Conservation (phyloP, 129 eudicot genomes). For the Helianthus annuus region HanXRQr2.0-SUNRISE NC_035442.2:158876881-158877380, state of each 20-base stretch:
- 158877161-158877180: no score
- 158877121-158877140: neutral
- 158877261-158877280: no score
- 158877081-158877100: neutral
- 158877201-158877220: no score
- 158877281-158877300: no score
- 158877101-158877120: neutral
- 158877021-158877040: constrained; percentile 20
- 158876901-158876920: constrained; percentile 26
- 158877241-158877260: no score
- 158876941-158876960: constrained; percentile 24
- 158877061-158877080: constrained; percentile 17
- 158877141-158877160: no score
- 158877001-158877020: constrained; percentile 25
- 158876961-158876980: constrained; percentile 35
- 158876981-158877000: constrained; percentile 21
- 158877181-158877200: no score
- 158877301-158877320: no score
- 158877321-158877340: no score
- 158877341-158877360: no score
- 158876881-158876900: constrained; percentile 47
- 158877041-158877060: constrained; percentile 26
- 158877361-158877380: no score
- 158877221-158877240: no score
- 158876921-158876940: constrained; percentile 27